phyloP scores from a whole-genome alignment of 306 rosid genomes.

The Cucurbita maxima region DNA sequence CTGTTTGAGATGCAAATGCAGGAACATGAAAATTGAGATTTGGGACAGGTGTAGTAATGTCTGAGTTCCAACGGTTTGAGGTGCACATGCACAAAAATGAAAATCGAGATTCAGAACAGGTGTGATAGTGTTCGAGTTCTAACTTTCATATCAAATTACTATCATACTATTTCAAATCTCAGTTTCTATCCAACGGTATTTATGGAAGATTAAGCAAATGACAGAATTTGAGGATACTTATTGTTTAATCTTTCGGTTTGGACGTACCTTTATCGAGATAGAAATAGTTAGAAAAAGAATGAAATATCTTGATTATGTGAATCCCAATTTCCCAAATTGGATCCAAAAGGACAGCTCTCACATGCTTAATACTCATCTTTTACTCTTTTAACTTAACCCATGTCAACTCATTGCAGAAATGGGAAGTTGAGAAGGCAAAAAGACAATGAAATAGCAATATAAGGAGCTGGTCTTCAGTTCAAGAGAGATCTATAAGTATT shows the following conservation, averaged over 20 bases:
- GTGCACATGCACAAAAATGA: too few species aligned
- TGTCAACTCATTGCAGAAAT: neutral
- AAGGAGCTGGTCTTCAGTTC: slow-evolving; percentile 13
- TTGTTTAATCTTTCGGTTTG: neutral
- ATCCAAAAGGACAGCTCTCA: neutral
- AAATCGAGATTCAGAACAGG: too few species aligned
- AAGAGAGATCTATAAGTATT: slow-evolving; percentile 21
- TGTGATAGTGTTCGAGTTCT: too few species aligned
- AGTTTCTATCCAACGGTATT: too few species aligned
- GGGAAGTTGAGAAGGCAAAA: neutral
- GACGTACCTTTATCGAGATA: neutral
- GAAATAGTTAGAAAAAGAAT: neutral
- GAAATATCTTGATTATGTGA: neutral
- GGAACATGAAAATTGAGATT: too few species aligned
- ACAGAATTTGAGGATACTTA: too few species aligned
- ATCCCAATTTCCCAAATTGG: slow-evolving; percentile 4
- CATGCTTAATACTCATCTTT: neutral
- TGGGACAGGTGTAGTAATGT: too few species aligned
- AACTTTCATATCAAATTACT: too few species aligned
- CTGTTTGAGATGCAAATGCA: too few species aligned
- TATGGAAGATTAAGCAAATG: too few species aligned
- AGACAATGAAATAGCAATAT: neutral
- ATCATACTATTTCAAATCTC: too few species aligned
- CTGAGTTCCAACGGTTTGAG: too few species aligned
- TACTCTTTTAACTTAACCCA: neutral